phyloP scores from a whole-genome alignment of 2,329 filamentous ascomycete species.

The Fusarium temperatum region DNA sequence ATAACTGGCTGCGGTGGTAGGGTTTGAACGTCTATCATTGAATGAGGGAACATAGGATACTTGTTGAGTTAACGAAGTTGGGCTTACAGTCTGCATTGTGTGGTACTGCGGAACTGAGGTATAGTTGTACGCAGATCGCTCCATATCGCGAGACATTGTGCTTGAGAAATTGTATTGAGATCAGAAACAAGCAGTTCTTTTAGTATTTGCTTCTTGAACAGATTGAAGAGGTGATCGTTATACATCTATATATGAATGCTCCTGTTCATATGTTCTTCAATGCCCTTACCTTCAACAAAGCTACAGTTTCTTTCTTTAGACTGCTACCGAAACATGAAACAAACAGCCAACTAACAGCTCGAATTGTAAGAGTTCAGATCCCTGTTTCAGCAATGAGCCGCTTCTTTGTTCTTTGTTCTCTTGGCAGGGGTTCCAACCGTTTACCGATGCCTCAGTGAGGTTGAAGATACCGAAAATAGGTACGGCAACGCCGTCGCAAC shows the following conservation, averaged over 20 bases:
- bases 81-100: slow-evolving; percentile 9
- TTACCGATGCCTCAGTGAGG: not conserved
- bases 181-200: not conserved
- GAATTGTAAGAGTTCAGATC: not conserved
- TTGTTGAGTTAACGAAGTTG: not conserved
- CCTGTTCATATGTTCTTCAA: no score
- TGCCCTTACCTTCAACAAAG: not conserved
- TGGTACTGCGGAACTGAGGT: not conserved
- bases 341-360: not conserved
- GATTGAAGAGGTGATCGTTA: not conserved
- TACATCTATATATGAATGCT: not conserved
- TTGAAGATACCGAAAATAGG: slow-evolving; percentile 11
- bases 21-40: not conserved
- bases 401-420: slow-evolving; percentile 30
- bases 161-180: not conserved
- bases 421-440: not conserved
- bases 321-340: not conserved
- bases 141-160: not conserved
- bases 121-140: not conserved
- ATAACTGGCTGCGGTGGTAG: not conserved
- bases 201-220: accelerated
- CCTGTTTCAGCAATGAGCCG: not conserved
- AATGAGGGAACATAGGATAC: not conserved
- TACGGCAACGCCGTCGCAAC: not conserved
- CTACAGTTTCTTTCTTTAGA: slow-evolving; percentile 16